phyloP scores from a whole-genome alignment of 108 stramenopile species.

The Cyclotella kingstonii region DNA sequence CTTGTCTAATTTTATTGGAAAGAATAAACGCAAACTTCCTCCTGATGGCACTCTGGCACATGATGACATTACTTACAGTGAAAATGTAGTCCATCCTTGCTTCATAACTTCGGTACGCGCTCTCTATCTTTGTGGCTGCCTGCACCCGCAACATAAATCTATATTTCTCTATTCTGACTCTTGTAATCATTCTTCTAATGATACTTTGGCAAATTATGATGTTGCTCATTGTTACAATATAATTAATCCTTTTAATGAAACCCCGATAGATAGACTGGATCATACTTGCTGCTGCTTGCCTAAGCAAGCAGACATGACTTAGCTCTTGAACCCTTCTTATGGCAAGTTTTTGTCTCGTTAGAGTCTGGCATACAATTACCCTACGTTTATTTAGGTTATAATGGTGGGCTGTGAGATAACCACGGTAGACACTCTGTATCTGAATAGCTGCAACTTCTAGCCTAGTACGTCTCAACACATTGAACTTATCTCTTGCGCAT shows the following conservation, averaged over 20 bases:
- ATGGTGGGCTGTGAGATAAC: not conserved
- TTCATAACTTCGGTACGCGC: not conserved
- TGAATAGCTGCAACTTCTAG: not conserved
- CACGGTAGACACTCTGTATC: not conserved
- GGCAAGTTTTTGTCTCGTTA: not conserved
- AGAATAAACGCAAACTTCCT: not conserved
- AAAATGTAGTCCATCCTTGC: not conserved
- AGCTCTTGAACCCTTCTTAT: not conserved
- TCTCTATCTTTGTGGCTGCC: constrained; percentile 14
- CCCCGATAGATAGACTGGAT: not conserved
- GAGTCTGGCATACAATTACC: not conserved
- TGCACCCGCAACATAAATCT: not conserved
- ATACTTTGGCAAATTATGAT: constrained; percentile 7
- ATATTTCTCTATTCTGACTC: not conserved
- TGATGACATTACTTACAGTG: not conserved
- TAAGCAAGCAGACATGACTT: not conserved
- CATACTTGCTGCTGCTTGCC: not conserved
- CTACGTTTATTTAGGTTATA: not conserved
- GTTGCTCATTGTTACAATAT: constrained; percentile 1
- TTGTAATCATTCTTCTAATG: constrained; percentile 8
- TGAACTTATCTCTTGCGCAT: not conserved
- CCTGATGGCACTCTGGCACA: not conserved
- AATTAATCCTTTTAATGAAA: not conserved
- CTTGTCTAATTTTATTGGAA: not conserved
- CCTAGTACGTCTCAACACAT: not conserved